These are phyloP conservation scores for Tephrocybe sp. DNA, from an alignment of 768 basidiomycete species.

Conservation along the genomic window DNA sequence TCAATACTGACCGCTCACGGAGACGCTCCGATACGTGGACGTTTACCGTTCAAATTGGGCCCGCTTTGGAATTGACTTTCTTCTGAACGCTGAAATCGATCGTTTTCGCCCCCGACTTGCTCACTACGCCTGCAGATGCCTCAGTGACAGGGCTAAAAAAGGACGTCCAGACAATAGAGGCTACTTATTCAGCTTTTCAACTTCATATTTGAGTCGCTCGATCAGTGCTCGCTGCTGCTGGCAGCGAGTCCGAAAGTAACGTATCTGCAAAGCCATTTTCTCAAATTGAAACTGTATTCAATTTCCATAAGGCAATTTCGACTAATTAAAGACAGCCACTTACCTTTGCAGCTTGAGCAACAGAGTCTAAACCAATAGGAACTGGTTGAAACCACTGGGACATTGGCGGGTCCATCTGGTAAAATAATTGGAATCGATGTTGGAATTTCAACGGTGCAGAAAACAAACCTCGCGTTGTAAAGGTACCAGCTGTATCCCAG, in stretches of 20 bases:
- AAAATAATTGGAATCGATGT: neutral
- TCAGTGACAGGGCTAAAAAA: constrained; percentile 2
- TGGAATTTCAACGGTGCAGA: neutral
- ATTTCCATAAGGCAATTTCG: neutral
- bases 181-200: constrained; percentile 58
- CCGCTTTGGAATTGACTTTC: constrained; percentile 26
- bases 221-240: constrained; percentile 52
- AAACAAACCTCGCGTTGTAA: constrained; percentile 69
- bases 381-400: constrained; percentile 75
- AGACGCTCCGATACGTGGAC: constrained; percentile 45
- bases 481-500: constrained; percentile 65
- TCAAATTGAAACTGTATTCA: constrained; percentile 74
- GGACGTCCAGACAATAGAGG: constrained; percentile 5
- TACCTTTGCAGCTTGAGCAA: constrained; percentile 71
- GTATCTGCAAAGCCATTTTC: constrained; percentile 64
- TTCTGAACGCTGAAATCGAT: constrained; percentile 36
- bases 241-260: constrained; percentile 57
- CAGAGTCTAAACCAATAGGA: constrained; percentile 56
- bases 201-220: constrained; percentile 50
- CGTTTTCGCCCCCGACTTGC: constrained; percentile 45
- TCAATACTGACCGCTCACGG: constrained; percentile 31
- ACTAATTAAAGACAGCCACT: neutral
- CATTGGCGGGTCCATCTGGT: constrained; percentile 78
- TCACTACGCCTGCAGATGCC: constrained; percentile 42
- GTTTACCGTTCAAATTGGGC: constrained; percentile 63